Evolutionary conservation across 2,329 filamentous ascomycete genomes (phyloP), one percentile per base, ranked within the genome.

Genomic region (Berkeleyomyces basicola): DNA sequence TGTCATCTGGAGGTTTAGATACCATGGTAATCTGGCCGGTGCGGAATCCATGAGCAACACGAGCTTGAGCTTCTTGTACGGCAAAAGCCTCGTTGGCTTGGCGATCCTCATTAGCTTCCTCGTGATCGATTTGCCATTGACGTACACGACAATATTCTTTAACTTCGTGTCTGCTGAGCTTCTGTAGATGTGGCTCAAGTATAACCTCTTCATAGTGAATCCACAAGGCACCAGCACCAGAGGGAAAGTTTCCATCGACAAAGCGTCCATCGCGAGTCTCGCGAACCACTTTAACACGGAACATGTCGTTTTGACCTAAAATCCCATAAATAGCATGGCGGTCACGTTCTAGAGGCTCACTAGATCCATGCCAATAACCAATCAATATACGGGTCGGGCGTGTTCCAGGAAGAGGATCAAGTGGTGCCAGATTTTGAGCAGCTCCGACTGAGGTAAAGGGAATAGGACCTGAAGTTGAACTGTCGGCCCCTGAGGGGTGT

Each of bases 91-190:
- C 79, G 66, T 85, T 84, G 0, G 71, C 70, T 3, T 71, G 68
- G 16, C 76, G 75, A 1, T 82, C 75, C 0, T 76, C 75, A 0
- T 74, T 69, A 0, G 68, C 70, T 69, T 85, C 82, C 33, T 77
- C 79, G 4, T 73, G 71, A 57, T 84, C 81, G 0, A 83, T 71
- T 66, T 85, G 81, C 55, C 72, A 75, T 68, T 84, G 81, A 3
- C 82, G 79, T 46, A 85, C 76, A 16, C 82, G 80, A 59, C 79
- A 80, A 66, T 84, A 85, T 67, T 85, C 82, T 69, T 85, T 85
- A 58, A 85, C 74, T 66, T 85, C 82, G 1, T 75, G 73, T 7
- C 82, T 73, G 3, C 71, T 76, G 0, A 85, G 71, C 1, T 71
- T 67, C n/a, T 73, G 70, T 0, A 86, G 73, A 58, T 84, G 81